Conservation (phyloP, 495 filamentous ascomycete species). For the Xylaria bambusicola region DNA sequence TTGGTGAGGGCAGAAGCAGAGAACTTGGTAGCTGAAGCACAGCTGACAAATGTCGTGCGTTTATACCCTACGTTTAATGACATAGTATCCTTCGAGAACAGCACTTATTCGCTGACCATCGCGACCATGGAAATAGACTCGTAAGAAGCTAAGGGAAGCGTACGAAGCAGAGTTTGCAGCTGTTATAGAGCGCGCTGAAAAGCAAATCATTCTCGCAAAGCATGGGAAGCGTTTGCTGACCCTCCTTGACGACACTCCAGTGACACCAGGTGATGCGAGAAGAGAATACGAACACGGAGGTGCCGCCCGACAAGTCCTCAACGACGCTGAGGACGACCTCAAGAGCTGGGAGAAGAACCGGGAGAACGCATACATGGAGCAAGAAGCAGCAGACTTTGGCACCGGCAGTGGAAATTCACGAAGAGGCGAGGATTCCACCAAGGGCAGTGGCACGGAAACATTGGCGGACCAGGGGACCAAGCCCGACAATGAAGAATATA, state of each 20-base stretch:
- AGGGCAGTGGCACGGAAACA: background rate
- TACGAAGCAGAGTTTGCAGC: slow-evolving; percentile 84
- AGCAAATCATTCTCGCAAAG: slow-evolving; percentile 88
- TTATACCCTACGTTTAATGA: background rate
- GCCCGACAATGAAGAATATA: slow-evolving; percentile 10
- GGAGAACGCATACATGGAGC: background rate
- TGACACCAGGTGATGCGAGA: slow-evolving; percentile 81
- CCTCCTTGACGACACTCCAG: slow-evolving; percentile 86
- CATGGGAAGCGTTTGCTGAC: slow-evolving; percentile 84
- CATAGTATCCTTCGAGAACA: background rate
- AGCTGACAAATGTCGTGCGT: slow-evolving; percentile 87
- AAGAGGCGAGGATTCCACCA: slow-evolving; percentile 5
- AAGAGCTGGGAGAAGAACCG: slow-evolving; percentile 63
- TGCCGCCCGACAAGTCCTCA: slow-evolving; percentile 79
- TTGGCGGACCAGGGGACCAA: slow-evolving; percentile 1
- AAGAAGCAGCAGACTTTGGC: slow-evolving; percentile 9
- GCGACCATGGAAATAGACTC: slow-evolving; percentile 57
- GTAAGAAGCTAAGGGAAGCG: slow-evolving; percentile 91
- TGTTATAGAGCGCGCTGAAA: slow-evolving; percentile 91
- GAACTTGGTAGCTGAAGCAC: slow-evolving; percentile 92
- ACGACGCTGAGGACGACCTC: slow-evolving; percentile 88
- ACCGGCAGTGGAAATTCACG: background rate
- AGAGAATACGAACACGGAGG: slow-evolving; percentile 62
- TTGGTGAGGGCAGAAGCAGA: slow-evolving; percentile 93
- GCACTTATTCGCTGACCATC: slow-evolving; percentile 19